These are phyloP conservation scores for Aspergillus ibericus DNA, from an alignment of 2,329 filamentous ascomycete species.

Conservation along the genomic window DNA sequence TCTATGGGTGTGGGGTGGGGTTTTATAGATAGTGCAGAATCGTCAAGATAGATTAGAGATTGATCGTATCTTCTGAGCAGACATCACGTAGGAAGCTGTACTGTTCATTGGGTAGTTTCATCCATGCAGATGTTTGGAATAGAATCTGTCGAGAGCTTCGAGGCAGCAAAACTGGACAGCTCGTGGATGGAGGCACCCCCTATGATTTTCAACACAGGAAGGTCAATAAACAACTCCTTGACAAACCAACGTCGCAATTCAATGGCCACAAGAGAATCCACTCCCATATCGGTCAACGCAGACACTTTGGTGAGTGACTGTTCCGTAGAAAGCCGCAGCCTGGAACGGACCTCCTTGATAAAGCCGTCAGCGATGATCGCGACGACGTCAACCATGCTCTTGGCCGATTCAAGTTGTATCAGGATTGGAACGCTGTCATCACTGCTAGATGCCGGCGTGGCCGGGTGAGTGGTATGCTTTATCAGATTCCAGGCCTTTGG, in stretches of 20 bases:
- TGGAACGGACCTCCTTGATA: not conserved
- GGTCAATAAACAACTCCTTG: not conserved
- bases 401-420: not conserved
- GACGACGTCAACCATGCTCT: not conserved
- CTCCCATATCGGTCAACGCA: not conserved
- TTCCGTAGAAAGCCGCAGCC: not conserved
- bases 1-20: too few relatives aligned
- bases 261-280: constrained; percentile 4
- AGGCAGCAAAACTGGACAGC: not conserved
- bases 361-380: not conserved
- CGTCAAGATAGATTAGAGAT: too few relatives aligned
- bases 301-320: not conserved
- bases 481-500: constrained; percentile 3
- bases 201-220: not conserved
- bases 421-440: not conserved
- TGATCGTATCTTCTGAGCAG: not conserved
- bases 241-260: constrained; percentile 3
- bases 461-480: not conserved
- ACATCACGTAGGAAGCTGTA: too few relatives aligned
- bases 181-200: not conserved
- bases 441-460: not conserved
- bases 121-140: not conserved
- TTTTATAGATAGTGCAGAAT: too few relatives aligned
- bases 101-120: not conserved
- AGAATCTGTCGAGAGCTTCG: not conserved